Evolutionary conservation across 2,329 filamentous ascomycete genomes (phyloP).

Genomic region (Ophiostoma australiae): DNA sequence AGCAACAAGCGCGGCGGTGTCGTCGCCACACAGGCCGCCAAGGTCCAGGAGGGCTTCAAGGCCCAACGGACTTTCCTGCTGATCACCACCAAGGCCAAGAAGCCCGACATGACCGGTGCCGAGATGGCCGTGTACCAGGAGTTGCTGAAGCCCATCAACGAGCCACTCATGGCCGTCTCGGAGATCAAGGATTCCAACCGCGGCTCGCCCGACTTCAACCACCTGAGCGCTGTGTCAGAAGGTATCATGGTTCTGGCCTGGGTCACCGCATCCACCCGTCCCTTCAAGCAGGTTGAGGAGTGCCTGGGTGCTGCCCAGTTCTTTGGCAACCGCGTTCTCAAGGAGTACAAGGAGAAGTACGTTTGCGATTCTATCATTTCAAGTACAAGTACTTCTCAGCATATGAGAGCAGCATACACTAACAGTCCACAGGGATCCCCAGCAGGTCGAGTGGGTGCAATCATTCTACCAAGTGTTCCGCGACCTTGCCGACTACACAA

Average conservation of each 20-base stretch:
- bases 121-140: constrained; percentile 65
- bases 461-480: constrained; percentile 90
- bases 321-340: constrained; percentile 90
- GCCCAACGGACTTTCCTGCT: constrained; percentile 85
- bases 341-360: constrained; percentile 73
- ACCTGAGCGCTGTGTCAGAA: constrained; percentile 82
- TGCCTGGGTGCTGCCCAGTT: constrained; percentile 81
- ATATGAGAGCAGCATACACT: not conserved
- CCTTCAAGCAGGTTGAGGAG: constrained; percentile 79
- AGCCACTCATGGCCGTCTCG: constrained; percentile 71
- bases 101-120: constrained; percentile 63
- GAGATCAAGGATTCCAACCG: constrained; percentile 79
- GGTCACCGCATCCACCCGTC: constrained; percentile 79
- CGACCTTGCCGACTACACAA: constrained; percentile 75
- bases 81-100: constrained; percentile 85
- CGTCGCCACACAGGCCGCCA: constrained; percentile 67
- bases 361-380: constrained; percentile 18
- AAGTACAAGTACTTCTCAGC: not conserved
- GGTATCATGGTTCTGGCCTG: constrained; percentile 86
- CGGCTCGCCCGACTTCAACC: constrained; percentile 67
- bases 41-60: constrained; percentile 62
- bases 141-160: constrained; percentile 81
- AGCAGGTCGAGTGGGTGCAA: constrained; percentile 83
- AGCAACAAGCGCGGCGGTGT: constrained; percentile 73
- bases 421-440: constrained; percentile 56